phyloP scores from a whole-genome alignment of 2,329 filamentous ascomycete species.

The Colletotrichum echinochloae region DNA sequence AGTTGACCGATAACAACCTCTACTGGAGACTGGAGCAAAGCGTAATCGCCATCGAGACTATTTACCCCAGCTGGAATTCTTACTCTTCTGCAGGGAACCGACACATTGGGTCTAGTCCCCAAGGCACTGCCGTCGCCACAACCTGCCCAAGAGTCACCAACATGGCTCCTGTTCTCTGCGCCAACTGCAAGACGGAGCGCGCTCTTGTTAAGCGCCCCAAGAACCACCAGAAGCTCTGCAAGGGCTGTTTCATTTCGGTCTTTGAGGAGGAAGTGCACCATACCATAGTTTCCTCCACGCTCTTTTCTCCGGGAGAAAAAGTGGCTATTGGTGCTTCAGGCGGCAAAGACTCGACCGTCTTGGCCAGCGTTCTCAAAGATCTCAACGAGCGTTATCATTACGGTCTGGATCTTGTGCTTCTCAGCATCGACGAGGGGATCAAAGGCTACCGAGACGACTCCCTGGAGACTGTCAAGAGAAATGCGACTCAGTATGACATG shows the following conservation, averaged over 20 bases:
- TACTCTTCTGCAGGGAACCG: not conserved
- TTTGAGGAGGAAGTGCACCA: constrained; percentile 96
- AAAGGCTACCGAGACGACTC: constrained; percentile 97
- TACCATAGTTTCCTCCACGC: constrained; percentile 83
- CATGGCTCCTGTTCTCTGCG: constrained; percentile 85
- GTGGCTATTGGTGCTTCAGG: constrained; percentile 96
- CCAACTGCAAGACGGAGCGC: constrained; percentile 78
- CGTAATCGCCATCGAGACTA: not conserved
- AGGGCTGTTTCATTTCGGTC: constrained; percentile 83
- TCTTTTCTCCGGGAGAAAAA: constrained; percentile 86
- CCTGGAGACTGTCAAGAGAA: constrained; percentile 94
- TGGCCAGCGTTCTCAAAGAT: constrained; percentile 94
- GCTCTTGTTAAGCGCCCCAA: constrained; percentile 95
- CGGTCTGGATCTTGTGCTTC: constrained; percentile 83
- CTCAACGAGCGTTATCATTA: constrained; percentile 92
- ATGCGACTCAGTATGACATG: constrained; percentile 92
- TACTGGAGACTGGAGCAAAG: not conserved
- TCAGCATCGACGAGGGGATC: constrained; percentile 97
- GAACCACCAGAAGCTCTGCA: constrained; percentile 94
- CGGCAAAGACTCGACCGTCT: constrained; percentile 96
- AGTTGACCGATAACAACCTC: not conserved
- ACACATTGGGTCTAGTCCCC: not conserved
- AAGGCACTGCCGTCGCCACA: not conserved
- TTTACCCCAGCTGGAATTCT: not conserved
- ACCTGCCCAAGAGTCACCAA: constrained; percentile 22